phyloP scores from a whole-genome alignment of 495 filamentous ascomycete species.

The Oleoguttula mirabilis region DNA sequence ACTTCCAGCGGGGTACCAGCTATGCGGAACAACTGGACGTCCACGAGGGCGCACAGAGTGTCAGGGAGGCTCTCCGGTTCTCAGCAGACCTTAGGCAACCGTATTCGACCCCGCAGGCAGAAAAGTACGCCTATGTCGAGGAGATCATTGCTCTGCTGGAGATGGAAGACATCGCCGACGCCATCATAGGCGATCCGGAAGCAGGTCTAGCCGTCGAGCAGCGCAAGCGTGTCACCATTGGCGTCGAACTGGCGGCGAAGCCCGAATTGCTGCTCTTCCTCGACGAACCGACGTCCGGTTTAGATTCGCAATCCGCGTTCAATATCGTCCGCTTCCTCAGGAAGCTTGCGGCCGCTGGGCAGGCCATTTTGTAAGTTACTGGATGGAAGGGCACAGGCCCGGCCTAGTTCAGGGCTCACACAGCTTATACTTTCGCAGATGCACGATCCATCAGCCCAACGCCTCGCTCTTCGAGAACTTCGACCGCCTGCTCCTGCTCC shows the following conservation, averaged over 20 bases:
- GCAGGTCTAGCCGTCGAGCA: conserved; percentile 60
- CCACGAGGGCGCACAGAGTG: conserved; percentile 64
- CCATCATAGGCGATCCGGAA: conserved; percentile 51
- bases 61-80: conserved; percentile 73
- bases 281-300: conserved; percentile 80
- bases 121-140: conserved; percentile 78
- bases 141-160: conserved; percentile 68
- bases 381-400: too few relatives aligned
- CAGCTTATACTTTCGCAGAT: too few relatives aligned
- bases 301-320: conserved; percentile 76
- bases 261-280: conserved; percentile 78
- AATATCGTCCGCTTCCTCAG: conserved; percentile 81
- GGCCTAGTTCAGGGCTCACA: too few relatives aligned
- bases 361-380: conserved; percentile 66
- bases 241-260: conserved; percentile 75
- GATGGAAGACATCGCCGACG: conserved; percentile 47
- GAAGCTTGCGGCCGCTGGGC: conserved; percentile 70
- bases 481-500: conserved; percentile 53
- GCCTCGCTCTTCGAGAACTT: conserved; percentile 76
- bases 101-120: conserved; percentile 49
- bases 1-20: conserved; percentile 67
- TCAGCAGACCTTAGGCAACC: conserved; percentile 73
- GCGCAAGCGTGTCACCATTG: conserved; percentile 81
- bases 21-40: conserved; percentile 79
- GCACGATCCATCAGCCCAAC: conserved; percentile 87